Percentiles rank a stretch among this genome's conserved stretches.
phyloP scores from a whole-genome alignment of 768 basidiomycete species.

The Solioccasus polychromus region DNA sequence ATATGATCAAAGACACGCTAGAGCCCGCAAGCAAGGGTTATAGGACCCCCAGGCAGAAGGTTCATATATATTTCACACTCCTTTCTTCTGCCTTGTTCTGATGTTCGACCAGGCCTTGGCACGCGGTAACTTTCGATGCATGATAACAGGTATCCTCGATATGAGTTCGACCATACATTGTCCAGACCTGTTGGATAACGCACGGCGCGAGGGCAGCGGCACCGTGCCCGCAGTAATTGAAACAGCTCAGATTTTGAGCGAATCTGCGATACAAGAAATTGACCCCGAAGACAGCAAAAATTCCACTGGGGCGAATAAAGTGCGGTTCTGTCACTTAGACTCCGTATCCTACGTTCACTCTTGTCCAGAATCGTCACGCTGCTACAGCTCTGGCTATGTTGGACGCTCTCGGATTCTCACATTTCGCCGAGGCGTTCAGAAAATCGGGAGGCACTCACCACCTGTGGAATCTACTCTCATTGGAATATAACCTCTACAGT shows the following conservation, averaged over 20 bases:
- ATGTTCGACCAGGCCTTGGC: neutral
- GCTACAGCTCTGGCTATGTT: neutral
- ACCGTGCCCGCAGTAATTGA: neutral
- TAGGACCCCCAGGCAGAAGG: neutral
- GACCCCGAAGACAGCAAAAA: neutral
- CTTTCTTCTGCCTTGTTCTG: neutral
- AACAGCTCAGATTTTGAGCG: neutral
- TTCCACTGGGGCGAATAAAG: neutral
- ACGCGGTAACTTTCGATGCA: neutral
- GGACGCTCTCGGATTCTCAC: neutral
- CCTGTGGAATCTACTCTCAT: neutral
- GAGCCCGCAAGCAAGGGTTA: neutral
- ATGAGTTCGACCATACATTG: fast-evolving
- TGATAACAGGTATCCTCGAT: neutral
- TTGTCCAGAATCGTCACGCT: neutral
- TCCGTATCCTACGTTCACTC: neutral
- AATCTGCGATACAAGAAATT: neutral
- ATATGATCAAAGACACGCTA: neutral
- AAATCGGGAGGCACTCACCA: neutral
- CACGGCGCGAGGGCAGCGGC: neutral
- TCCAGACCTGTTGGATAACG: neutral
- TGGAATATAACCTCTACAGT: fast-evolving
- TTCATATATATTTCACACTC: neutral
- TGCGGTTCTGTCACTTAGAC: neutral
- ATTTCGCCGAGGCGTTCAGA: neutral